Evolutionary conservation across 768 basidiomycete species (phyloP), one percentile per base, ranked within the genome.

Genomic region (Thelephora aurantiotincta): DNA sequence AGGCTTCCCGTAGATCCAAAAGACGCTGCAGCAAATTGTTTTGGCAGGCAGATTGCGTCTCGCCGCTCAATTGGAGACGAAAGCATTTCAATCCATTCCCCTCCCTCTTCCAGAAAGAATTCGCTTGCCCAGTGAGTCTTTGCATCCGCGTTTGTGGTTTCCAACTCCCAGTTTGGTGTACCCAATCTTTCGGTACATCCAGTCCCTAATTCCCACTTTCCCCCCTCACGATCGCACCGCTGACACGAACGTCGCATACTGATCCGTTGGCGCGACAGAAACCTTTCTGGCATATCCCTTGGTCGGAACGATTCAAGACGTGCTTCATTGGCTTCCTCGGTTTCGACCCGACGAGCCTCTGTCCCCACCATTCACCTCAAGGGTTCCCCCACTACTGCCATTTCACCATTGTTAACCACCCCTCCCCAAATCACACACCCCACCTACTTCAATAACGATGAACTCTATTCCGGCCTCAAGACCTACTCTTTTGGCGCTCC

Each of bases 301-400:
- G 11, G 33, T 45, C 35, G 48, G 7, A 38, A 48, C 48, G 22
- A 45, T 36, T 47, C 47, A 30, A 49, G 50, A 11, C 50, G 46
- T 26, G 44, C 53, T 37, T 54, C 57, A 16, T 49, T 58, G 1
- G 46, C 57, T 19, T 51, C 59, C 36, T 59, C 58, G 22, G 38
- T 55, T 6, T 59, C 59, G 14, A 54, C 51, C 33, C 56, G 56
- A 22, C 55, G 56, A 14, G 53, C 54, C 18, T 63, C 61, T 35
- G 57, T 63, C 45, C 59, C 60, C 36, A 47, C 55, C 38, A 55
- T 59, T 45, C 58, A 55, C 44, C 46, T 61, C 23, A 55, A 55
- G 43, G 53, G 52, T 34, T 51, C 57, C 34, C 18, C 56, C 43
- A 48, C 53, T 20, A 47, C 46, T 34, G 45, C 49, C 19, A 34